phyloP scores from a whole-genome alignment of 306 rosid genomes.

The Malus sieversii region DNA sequence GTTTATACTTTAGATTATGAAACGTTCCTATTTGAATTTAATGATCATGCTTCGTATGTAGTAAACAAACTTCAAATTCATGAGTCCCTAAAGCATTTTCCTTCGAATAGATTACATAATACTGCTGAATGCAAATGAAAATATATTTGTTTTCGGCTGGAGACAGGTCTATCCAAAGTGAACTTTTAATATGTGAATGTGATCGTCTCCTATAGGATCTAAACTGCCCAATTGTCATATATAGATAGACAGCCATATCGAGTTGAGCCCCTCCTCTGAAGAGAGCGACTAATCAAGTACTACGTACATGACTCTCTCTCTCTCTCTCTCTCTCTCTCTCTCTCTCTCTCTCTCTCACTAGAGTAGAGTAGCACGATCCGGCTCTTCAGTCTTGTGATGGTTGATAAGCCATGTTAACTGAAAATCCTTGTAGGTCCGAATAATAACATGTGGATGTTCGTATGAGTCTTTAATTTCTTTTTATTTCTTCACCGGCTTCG shows the following conservation, averaged over 20 bases:
- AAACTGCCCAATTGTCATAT: not conserved
- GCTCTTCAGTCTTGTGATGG: not conserved
- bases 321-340: not conserved
- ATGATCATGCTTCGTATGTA: not conserved
- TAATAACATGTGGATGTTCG: conserved; percentile 10
- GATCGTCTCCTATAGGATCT: not conserved
- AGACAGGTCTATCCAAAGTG: not conserved
- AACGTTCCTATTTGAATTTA: too few relatives aligned
- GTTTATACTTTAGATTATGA: too few relatives aligned
- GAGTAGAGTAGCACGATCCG: not conserved
- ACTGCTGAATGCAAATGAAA: not conserved
- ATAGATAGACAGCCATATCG: not conserved
- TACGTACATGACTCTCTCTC: not conserved
- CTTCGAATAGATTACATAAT: not conserved
- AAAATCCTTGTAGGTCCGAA: conserved; percentile 17
- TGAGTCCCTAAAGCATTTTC: not conserved
- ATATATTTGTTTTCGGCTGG: not conserved
- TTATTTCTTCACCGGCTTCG: not conserved
- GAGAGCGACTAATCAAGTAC: not conserved
- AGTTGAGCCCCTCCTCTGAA: not conserved
- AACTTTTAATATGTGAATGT: not conserved
- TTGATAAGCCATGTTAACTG: not conserved
- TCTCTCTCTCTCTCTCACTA: not conserved
- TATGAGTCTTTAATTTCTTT: not conserved
- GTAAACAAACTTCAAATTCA: not conserved